These are phyloP conservation scores for Cyberlindnera petersonii DNA, from an alignment of 805 yeast species.

Conservation along the genomic window DNA sequence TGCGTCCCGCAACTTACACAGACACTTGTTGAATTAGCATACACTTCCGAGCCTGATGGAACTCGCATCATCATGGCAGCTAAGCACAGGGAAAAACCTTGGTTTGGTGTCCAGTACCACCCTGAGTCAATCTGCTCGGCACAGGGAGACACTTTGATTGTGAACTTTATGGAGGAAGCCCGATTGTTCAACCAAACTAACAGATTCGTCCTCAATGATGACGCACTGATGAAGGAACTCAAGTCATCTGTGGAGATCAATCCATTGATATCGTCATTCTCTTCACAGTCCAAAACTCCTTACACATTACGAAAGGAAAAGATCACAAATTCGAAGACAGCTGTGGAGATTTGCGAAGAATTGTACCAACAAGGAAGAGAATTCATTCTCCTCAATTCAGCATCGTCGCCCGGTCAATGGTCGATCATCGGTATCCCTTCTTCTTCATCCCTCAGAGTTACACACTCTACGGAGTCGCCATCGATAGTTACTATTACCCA, in stretches of 20 bases:
- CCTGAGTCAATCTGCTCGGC: constrained; percentile 91
- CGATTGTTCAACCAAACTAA: constrained; percentile 21
- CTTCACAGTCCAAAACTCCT: background rate
- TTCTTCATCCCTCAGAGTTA: constrained; percentile 39
- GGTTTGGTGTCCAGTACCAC: constrained; percentile 94
- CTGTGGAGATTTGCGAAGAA: constrained; percentile 52
- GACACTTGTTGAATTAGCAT: constrained; percentile 55
- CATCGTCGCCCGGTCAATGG: constrained; percentile 83
- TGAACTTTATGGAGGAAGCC: constrained; percentile 46
- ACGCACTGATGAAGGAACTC: constrained; percentile 8
- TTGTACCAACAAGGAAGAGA: constrained; percentile 34
- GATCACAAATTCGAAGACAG: constrained; percentile 11
- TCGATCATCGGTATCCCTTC: constrained; percentile 77
- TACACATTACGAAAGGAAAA: constrained; percentile 6
- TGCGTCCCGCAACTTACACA: constrained; percentile 38
- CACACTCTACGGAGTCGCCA: constrained; percentile 53
- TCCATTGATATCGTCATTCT: constrained; percentile 16
- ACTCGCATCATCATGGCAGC: constrained; percentile 72
- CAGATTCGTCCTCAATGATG: constrained; percentile 21
- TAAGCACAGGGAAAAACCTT: constrained; percentile 55
- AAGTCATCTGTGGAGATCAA: constrained; percentile 11
- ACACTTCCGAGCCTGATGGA: constrained; percentile 38
- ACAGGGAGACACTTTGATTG: constrained; percentile 54
- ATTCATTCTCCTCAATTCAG: constrained; percentile 67
- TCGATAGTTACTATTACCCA: constrained; percentile 3